Percentiles rank a stretch among this genome's conserved stretches.
Evolutionary conservation across 176 grass and related monocot species (phyloP).

Genomic region (Oropetium thomaeum): DNA sequence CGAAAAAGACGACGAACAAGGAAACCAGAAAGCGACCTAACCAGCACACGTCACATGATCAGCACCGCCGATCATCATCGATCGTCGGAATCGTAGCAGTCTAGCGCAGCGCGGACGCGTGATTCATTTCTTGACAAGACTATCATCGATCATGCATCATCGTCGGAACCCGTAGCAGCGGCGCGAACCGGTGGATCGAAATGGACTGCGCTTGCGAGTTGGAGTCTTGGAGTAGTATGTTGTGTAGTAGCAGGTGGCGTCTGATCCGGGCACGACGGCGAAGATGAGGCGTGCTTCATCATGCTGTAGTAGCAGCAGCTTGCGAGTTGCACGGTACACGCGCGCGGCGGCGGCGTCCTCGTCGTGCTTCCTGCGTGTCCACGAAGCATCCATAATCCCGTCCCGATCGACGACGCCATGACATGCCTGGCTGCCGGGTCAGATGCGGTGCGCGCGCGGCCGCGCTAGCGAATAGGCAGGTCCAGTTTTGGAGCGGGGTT

Average conservation of each 20-base stretch:
- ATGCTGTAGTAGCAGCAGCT: no score
- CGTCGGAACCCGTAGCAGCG: not conserved
- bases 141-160: no score
- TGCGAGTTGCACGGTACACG: not conserved
- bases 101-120: no score
- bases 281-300: no score
- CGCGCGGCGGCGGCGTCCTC: not conserved
- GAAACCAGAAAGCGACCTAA: conserved; percentile 17
- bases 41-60: not conserved
- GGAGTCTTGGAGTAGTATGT: no score
- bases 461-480: not conserved
- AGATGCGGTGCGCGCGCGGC: not conserved
- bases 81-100: no score
- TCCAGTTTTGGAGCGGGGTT: not conserved
- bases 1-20: not conserved
- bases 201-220: not conserved
- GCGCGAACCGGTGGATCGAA: not conserved
- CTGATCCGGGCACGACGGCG: no score
- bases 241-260: not conserved
- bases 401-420: not conserved
- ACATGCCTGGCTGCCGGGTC: conserved; percentile 23
- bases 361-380: not conserved
- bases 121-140: not conserved
- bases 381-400: conserved; percentile 17
- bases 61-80: no score